Evolutionary conservation across 495 filamentous ascomycete genomes (phyloP), one percentile per base, ranked within the genome.

Genomic region (Penicillium argentinense): DNA sequence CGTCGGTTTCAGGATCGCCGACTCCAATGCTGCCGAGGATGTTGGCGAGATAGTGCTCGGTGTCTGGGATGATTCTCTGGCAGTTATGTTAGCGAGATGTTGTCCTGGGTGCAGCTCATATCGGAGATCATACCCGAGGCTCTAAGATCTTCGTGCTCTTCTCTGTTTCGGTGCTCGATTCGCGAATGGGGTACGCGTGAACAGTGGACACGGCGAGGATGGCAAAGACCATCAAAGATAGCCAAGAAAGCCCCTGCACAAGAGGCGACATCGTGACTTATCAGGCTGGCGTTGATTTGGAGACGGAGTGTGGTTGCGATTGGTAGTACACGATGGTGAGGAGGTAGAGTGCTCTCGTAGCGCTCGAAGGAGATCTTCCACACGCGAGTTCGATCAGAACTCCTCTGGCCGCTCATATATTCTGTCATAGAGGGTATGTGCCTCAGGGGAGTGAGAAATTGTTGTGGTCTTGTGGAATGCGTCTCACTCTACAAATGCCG

Each of bases 31-130:
- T 21, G 22, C 48, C 42, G 9, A 73, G 28, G 29, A 69, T 11
- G 1, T 51, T 9, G 25, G 42, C 24, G 9, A 72, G 17, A 18
- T 69, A 59, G 4, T 58, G 7, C 9, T 46, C 40, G n/a, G 53
- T 53, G 41, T 51, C 49, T 8, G 69, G 69, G 25, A 69, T 64
- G n/a, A 69, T 36, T 42, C 69, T 52, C 65, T 70, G 17, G 21
- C 40, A 3, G 2, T 12, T 19, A 1, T 22, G 39, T 58, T 48
- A 58, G 47, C 14, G 19, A 25, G 19, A 39, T 12, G n/a, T n/a
- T n/a, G n/a, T n/a, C n/a, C n/a, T n/a, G n/a, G n/a, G n/a, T n/a
- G n/a, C n/a, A n/a, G n/a, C n/a, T n/a, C n/a, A n/a, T n/a, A n/a
- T n/a, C 9, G 3, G 9, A 6, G 2, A 18, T 24, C 36, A 17